Base-by-base conservation (phyloP, 305 asterid species). In the Fraxinus ornus region DNA sequence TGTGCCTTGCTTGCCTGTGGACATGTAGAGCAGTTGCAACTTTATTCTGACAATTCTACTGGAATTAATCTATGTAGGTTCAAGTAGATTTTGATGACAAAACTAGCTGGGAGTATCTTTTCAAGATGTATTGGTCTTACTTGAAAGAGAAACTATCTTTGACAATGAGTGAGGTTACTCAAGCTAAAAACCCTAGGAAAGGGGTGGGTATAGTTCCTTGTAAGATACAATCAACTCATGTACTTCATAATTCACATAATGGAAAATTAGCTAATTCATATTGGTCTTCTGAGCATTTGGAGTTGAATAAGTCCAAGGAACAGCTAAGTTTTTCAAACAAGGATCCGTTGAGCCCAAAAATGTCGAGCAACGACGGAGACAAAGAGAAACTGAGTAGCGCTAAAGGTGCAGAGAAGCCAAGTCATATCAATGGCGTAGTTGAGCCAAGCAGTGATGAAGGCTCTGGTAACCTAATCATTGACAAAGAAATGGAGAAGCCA, bases 21-120 rank as follows among this genome's bases (percentile, higher is more conserved):
- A 24, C 78, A 55, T 78, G 37, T 76, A 28, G 64, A 21, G 33
- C 75, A 39, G 70, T 89, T 12, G 39, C 72, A 70, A 71, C 73
- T 64, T 74, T 33, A 75, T 74, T 30, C 86, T 85, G 75, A 83
- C 49, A 2, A 32, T 73, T 64, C 78, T 57, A 57, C 33, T 83
- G 77, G 66, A 73, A 73, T 84, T 79, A 68, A 83, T 75, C 77
- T 55, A 68, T 85, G 88, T 91, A 94, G 97, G 91, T 89, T 78
- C 86, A 90, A 84, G 97, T 95, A 78, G 97, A 95, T 91, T 95
- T 95, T 87, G 98, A 95, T 86, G 99, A 95, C 87, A 81, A 86
- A 84, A 82, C 78, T 41, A 94, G 98, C 90, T 95, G 97, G 95
- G 99, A 95, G 85, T 92, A 95, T 91, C 97, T 95, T 81, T 95